Base-by-base conservation (phyloP, 257 asterid genomes). In the Capsicum chinense region DNA sequence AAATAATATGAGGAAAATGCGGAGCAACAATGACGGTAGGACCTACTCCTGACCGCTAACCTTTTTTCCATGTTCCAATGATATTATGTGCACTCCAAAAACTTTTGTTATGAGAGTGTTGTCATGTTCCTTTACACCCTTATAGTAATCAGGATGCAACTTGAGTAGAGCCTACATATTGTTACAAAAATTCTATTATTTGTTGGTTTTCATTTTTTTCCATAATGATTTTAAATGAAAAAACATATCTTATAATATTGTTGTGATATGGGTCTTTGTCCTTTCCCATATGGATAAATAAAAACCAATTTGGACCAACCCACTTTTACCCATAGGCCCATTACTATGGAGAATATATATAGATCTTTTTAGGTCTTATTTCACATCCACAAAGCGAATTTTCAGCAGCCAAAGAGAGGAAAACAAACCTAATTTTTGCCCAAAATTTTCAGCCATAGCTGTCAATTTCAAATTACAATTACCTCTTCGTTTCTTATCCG, bases 101-200 rank as follows among this genome's bases (percentile, higher is more conserved):
- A 95, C 92, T 85, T 97, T 97, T 14, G 99, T 97, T 83, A 97
- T 93, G 79, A 97, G 98, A 26, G 99, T 97, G 90, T 97, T 97
- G 44, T 95, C 99, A 82, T 97, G 92, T 68, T 86, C 90, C 88
- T 87, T 89, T 19, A 97, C 99, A 88, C 95, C 98, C 19, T 88
- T 83, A 81, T 95, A 91, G 88, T 97, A 97, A 86, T 89, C 86
- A 48, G 98, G 99, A 83, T 95, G 92, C 99, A 97, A 95, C 92
- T 88, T 91, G 85, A 93, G 90, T 56, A 95, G 89, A 87, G 85
- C 95, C 99, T 97, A 64, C 88, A 86, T 9, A 83, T 83, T 57
- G 85, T 71, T 60, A 85, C 70, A 78, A 80, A 33, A 59, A 70
- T 64, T n/a, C 42, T 12, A 12, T 19, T 19, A 19, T 15, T 74